phyloP scores from a whole-genome alignment of 768 basidiomycete species.

The Tricholoma bakamatsutake region DNA sequence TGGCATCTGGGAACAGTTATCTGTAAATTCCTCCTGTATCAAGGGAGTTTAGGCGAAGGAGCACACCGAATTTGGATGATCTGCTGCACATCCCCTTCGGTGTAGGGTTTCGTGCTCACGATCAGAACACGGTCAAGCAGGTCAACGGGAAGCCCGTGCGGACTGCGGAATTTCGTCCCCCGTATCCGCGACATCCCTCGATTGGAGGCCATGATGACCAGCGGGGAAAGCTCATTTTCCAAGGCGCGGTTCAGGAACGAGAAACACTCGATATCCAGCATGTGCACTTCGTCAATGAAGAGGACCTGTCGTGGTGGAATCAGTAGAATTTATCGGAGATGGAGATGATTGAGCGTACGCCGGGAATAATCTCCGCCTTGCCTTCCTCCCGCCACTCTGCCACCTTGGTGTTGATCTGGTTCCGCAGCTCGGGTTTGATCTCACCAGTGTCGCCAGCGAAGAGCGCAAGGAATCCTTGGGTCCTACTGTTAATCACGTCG shows the following conservation, averaged over 20 bases:
- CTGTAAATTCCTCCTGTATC: not conserved
- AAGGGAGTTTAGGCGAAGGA: not conserved
- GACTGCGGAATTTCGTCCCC: slow-evolving; percentile 90
- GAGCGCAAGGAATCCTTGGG: slow-evolving; percentile 96
- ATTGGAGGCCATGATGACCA: slow-evolving; percentile 99
- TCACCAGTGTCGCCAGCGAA: slow-evolving; percentile 97
- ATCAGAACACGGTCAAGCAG: slow-evolving; percentile 93
- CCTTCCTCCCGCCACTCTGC: slow-evolving; percentile 98
- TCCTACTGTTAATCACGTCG: slow-evolving; percentile 97
- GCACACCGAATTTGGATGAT: slow-evolving; percentile 88
- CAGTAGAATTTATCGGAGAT: not conserved
- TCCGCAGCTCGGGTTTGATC: slow-evolving; percentile 94
- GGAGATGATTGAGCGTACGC: slow-evolving; percentile 46
- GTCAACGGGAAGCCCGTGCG: slow-evolving; percentile 93
- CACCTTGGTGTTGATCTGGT: slow-evolving; percentile 95
- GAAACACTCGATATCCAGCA: slow-evolving; percentile 99
- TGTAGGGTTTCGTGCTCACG: slow-evolving; percentile 87
- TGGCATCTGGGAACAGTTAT: slow-evolving; percentile 54
- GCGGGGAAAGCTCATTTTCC: slow-evolving; percentile 87
- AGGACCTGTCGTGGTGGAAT: slow-evolving; percentile 55
- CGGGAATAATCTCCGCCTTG: slow-evolving; percentile 96
- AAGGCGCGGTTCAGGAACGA: slow-evolving; percentile 96
- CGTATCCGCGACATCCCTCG: slow-evolving; percentile 92
- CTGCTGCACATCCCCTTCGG: slow-evolving; percentile 76
- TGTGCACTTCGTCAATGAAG: slow-evolving; percentile 99